Percentiles rank a stretch among this genome's conserved stretches.
Conservation (phyloP, 169 alveolate genomes). For the Toxoplasma gondii region DNA sequence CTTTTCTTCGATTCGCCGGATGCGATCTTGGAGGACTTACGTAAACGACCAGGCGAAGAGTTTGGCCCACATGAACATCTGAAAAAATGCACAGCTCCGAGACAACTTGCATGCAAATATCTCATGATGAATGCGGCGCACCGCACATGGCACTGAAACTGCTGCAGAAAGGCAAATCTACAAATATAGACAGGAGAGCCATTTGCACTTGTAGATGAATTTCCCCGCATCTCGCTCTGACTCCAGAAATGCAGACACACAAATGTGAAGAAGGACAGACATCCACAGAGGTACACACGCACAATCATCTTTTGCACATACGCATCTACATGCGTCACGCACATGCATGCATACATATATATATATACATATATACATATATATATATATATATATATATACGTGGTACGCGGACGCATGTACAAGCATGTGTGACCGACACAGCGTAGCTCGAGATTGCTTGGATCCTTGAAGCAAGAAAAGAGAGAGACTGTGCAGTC, state of each 20-base stretch:
- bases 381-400: neutral
- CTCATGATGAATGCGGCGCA: neutral
- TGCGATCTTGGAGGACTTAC: neutral
- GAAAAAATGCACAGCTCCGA: neutral
- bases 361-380: neutral
- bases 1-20: neutral
- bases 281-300: neutral
- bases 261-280: neutral
- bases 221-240: neutral
- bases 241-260: neutral
- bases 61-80: constrained; percentile 71
- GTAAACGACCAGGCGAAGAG: constrained; percentile 66
- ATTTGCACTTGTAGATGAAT: neutral
- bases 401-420: neutral
- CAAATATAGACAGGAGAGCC: neutral
- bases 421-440: neutral
- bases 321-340: neutral
- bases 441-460: too few species aligned
- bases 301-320: neutral
- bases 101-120: neutral
- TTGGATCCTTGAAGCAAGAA: neutral
- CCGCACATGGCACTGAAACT: neutral
- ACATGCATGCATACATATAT: neutral
- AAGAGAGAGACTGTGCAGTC: neutral
- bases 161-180: too few species aligned